Conservation (phyloP, 2,329 filamentous ascomycete species). For the Diaporthe ampelina region DNA sequence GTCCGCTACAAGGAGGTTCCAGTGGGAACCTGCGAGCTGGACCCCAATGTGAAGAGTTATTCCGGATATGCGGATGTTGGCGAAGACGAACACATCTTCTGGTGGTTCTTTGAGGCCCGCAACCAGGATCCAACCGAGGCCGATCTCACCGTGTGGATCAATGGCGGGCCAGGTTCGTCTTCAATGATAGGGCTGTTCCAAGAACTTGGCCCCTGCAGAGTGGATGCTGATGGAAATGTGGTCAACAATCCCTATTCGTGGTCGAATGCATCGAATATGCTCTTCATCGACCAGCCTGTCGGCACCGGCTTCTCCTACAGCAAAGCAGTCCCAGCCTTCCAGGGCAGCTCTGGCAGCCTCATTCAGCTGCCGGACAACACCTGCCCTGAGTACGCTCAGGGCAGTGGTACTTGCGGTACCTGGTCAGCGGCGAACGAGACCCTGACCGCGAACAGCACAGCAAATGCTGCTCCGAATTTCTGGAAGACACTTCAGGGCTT, state of each 20-base stretch:
- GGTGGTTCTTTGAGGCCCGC: slow-evolving; percentile 66
- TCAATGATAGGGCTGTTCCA: slow-evolving; percentile 70
- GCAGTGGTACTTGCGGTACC: slow-evolving; percentile 63
- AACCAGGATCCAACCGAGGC: slow-evolving; percentile 58
- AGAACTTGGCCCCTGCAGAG: slow-evolving; percentile 54
- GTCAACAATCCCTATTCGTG: slow-evolving; percentile 68
- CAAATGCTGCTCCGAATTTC: slow-evolving; percentile 68
- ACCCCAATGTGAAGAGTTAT: slow-evolving; percentile 57
- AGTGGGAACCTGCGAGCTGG: slow-evolving; percentile 59
- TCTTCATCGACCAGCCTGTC: slow-evolving; percentile 74
- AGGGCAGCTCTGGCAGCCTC: slow-evolving; percentile 47
- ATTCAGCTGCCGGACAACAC: slow-evolving; percentile 59
- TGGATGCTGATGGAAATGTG: slow-evolving; percentile 59
- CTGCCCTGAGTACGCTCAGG: slow-evolving; percentile 63
- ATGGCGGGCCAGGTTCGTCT: slow-evolving; percentile 66
- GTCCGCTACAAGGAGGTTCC: slow-evolving; percentile 64
- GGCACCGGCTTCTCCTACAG: slow-evolving; percentile 70
- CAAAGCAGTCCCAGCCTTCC: slow-evolving; percentile 53
- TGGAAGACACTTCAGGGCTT: slow-evolving; percentile 74
- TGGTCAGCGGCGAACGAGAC: slow-evolving; percentile 66
- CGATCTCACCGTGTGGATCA: slow-evolving; percentile 66
- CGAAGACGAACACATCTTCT: slow-evolving; percentile 57
- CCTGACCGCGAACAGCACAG: slow-evolving; percentile 68
- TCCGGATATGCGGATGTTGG: slow-evolving; percentile 59
- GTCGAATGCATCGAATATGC: slow-evolving; percentile 69